Evolutionary conservation across 352 stramenopile genomes (phyloP).

Genomic region (Globisporangium nunn): DNA sequence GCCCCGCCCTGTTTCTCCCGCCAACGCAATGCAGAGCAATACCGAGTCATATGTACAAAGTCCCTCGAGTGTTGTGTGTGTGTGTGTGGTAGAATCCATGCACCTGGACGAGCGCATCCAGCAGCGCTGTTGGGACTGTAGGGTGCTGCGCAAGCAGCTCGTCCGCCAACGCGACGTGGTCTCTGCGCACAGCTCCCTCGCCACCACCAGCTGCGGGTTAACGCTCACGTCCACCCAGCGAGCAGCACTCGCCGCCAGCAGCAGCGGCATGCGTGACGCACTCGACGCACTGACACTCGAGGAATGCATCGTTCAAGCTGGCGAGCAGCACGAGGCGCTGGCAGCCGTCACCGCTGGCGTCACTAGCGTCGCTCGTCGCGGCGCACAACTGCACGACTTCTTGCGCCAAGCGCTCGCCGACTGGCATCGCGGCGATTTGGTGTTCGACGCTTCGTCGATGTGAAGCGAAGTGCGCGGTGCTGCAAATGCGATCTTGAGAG

Average conservation of each 20-base stretch:
- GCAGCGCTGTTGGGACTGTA: not conserved
- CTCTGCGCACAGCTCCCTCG: not conserved
- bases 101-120: conserved; percentile 3
- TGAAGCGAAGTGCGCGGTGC: too few relatives aligned
- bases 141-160: not conserved
- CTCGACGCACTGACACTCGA: conserved; percentile 10
- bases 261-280: conserved; percentile 3
- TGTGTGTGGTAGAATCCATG: not conserved
- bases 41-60: not conserved
- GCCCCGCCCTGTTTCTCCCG: conserved; percentile 5
- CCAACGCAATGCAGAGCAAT: not conserved
- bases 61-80: too few relatives aligned
- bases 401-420: too few relatives aligned
- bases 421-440: too few relatives aligned
- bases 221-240: not conserved
- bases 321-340: conserved; percentile 2
- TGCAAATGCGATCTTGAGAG: too few relatives aligned
- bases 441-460: too few relatives aligned
- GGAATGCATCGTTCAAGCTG: conserved; percentile 11
- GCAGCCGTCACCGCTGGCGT: too few relatives aligned
- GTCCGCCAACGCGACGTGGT: conserved; percentile 9
- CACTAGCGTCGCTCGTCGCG: not conserved
- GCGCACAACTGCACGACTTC: not conserved
- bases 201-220: not conserved
- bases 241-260: too few relatives aligned